These are phyloP conservation scores for Umbelopsis ramanniana DNA, from an alignment of 192 early-diverging fungal genomes.

Conservation along the genomic window DNA sequence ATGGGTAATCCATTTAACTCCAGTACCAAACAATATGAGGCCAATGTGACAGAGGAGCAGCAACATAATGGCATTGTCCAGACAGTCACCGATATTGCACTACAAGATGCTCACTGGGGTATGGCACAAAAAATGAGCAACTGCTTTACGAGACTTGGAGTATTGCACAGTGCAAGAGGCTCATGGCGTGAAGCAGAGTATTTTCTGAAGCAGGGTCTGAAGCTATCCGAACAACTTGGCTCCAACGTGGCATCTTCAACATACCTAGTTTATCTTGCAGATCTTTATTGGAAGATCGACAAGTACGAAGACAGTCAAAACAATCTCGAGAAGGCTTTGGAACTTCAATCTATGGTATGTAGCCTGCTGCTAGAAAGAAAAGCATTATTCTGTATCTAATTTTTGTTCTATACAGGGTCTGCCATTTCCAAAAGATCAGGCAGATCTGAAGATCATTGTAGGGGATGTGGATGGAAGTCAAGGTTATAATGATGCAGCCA, in stretches of 20 bases:
- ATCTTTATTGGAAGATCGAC: constrained; percentile 55
- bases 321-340: constrained; percentile 41
- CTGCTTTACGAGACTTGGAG: constrained; percentile 52
- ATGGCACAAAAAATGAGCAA: constrained; percentile 50
- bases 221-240: constrained; percentile 51
- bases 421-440: constrained; percentile 19
- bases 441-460: constrained; percentile 41
- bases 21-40: background rate
- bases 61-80: constrained; percentile 3
- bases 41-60: constrained; percentile 13
- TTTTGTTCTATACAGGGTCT: background rate
- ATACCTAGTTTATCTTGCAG: constrained; percentile 56
- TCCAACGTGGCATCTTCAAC: constrained; percentile 42
- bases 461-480: constrained; percentile 56
- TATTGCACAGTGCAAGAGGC: constrained; percentile 59
- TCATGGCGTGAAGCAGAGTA: constrained; percentile 64
- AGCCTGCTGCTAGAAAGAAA: too few species aligned
- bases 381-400: background rate
- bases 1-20: constrained; percentile 31
- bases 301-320: constrained; percentile 48
- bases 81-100: constrained; percentile 27
- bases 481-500: constrained; percentile 47
- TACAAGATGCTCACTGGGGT: constrained; percentile 39
- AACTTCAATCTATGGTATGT: constrained; percentile 26
- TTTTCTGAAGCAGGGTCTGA: constrained; percentile 60